Evolutionary conservation across 2,329 filamentous ascomycete genomes (phyloP), one percentile per base, ranked within the genome.

Genomic region (Cryphonectria nitschkei): DNA sequence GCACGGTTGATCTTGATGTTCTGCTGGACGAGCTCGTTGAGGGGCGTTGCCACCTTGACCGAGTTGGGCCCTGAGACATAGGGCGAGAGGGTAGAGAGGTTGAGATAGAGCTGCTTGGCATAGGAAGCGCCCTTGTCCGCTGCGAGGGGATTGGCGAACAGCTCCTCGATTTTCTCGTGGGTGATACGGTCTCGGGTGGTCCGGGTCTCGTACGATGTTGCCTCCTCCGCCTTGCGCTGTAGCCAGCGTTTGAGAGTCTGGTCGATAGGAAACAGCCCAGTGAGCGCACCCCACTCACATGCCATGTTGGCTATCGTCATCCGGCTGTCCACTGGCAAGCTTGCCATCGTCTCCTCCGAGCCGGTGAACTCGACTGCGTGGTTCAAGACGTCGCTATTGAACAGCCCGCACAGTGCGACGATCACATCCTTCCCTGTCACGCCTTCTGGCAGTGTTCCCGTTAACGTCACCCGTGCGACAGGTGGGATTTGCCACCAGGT

Each of bases 361-460:
- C 95, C 95, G 0, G 89, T 90, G 77, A 98, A 97, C 78, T 98
- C 95, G 72, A 98, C 90, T 5, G 90, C 90, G 78, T 97, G 94
- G 82, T 98, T 98, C 19, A 98, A 85, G 0, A 98, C 95, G 62
- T 97, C 93, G 75, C 92, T 89, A 81, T 93, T 92, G 84, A 98
- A 97, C 0, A 97, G 82, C 0, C 92, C 93, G 75, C 93, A 97
- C 0, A 98, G 86, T 0, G 94, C 93, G 39, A 98, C 88, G 74
- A 98, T 98, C 14, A 97, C 92, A 80, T 98, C 96, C 81, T 99
- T 98, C 39, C 94, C 95, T 0, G 92, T 94, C 0, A 97, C 94
- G 14, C 95, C 95, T 1, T 84, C 82, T 0, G 93, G 95, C 9
- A 97, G 83, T 0, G 88, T 81, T 9, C 94, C 95, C 0, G 87